These are phyloP conservation scores for Stromatinia cepivora DNA, from an alignment of 2,329 filamentous ascomycete species.

Conservation along the genomic window DNA sequence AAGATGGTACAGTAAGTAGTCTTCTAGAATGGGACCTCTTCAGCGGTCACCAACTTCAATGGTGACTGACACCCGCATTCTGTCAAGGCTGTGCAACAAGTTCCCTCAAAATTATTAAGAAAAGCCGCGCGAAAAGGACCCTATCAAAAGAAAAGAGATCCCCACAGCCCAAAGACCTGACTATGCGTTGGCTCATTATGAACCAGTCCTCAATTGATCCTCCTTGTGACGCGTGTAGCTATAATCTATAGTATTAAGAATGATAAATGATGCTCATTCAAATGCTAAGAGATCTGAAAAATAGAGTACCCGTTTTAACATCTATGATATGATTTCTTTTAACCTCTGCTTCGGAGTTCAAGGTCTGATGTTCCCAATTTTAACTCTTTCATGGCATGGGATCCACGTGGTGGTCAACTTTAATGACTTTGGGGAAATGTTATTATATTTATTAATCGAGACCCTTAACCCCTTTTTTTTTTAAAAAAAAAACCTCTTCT, in stretches of 20 bases:
- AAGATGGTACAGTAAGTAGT: no score
- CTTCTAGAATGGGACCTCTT: no score
- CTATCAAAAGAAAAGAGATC: background rate
- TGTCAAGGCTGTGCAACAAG: background rate
- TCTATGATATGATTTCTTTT: background rate
- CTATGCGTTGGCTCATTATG: constrained; percentile 1
- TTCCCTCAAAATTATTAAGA: background rate
- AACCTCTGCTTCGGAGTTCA: background rate
- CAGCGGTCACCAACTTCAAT: no score
- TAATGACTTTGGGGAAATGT: background rate
- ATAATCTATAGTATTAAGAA: background rate
- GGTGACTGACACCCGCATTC: background rate
- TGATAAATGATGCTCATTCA: background rate
- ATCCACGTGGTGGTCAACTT: background rate
- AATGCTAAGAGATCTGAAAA: background rate
- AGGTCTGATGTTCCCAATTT: no score
- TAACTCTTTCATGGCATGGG: constrained; percentile 3
- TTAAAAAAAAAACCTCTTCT: background rate
- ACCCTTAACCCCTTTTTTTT: background rate
- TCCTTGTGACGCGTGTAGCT: background rate
- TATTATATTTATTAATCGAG: background rate
- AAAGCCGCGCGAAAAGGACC: background rate
- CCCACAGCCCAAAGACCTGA: background rate
- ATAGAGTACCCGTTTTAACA: background rate
- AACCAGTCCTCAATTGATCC: background rate